Percentiles rank a stretch among this genome's conserved stretches.
Evolutionary conservation across 257 asterid genomes (phyloP).

Genomic region (Solanum pennellii): DNA sequence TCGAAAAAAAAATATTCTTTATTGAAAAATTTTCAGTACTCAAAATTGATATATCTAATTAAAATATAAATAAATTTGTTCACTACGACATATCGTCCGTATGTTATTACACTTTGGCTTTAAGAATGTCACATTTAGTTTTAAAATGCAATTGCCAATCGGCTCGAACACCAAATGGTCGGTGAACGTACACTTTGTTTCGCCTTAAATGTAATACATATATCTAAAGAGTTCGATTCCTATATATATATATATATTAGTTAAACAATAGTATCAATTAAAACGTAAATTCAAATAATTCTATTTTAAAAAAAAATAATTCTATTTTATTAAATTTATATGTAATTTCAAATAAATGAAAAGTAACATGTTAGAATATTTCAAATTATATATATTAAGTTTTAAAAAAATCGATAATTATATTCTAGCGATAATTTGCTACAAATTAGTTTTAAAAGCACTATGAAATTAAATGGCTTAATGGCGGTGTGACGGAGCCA

Average conservation of each 20-base stretch:
- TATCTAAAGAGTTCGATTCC: too few species aligned
- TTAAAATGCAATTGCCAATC: neutral
- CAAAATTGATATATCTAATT: too few species aligned
- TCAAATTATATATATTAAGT: too few species aligned
- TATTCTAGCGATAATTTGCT: too few species aligned
- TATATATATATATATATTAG: too few species aligned
- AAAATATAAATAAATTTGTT: too few species aligned
- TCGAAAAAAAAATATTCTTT: accelerated
- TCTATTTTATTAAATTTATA: too few species aligned
- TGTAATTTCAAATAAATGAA: too few species aligned
- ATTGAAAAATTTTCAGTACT: accelerated
- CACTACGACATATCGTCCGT: neutral
- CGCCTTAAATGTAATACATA: neutral
- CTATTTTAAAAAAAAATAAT: too few species aligned
- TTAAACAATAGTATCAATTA: too few species aligned
- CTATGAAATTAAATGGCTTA: neutral
- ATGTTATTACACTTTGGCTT: neutral
- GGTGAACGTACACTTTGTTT: neutral
- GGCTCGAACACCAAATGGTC: neutral
- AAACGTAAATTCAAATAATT: neutral
- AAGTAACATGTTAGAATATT: neutral
- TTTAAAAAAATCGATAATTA: too few species aligned
- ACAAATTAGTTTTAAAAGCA: neutral
- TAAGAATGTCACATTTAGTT: neutral
- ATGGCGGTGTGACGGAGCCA: neutral